These are phyloP conservation scores for Lepidium sativum DNA, from an alignment of 345 rosid genomes.

Conservation along the genomic window DNA sequence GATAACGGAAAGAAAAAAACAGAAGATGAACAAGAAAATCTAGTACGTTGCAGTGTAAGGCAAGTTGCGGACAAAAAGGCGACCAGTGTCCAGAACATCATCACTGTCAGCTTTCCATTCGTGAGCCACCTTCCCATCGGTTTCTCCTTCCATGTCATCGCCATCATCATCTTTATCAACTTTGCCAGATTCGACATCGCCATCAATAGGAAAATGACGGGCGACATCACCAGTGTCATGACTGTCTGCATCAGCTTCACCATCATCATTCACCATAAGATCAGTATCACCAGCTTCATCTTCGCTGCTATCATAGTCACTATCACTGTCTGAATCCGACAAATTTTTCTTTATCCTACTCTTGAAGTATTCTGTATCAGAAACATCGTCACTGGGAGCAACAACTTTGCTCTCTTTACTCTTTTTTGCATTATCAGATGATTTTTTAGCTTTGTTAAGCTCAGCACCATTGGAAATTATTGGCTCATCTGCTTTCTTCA, in stretches of 20 bases:
- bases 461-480: slow-evolving; percentile 17
- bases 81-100: slow-evolving; percentile 43
- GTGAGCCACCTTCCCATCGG: slow-evolving; percentile 24
- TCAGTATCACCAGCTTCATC: slow-evolving; percentile 10
- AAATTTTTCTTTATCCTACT: slow-evolving; percentile 72
- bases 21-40: neutral
- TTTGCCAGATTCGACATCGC: slow-evolving; percentile 4
- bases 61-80: slow-evolving; percentile 83
- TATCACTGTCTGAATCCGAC: slow-evolving; percentile 62
- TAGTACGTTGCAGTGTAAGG: slow-evolving; percentile 64
- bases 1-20: neutral
- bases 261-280: slow-evolving; percentile 14
- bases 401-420: slow-evolving; percentile 21
- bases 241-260: slow-evolving; percentile 9
- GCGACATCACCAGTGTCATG: slow-evolving; percentile 13
- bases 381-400: slow-evolving; percentile 42
- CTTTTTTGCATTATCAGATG: slow-evolving; percentile 24
- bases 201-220: slow-evolving; percentile 13
- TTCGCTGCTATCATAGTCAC: slow-evolving; percentile 14
- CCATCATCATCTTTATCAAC: neutral
- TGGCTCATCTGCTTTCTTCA: slow-evolving; percentile 24
- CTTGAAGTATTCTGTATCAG: slow-evolving; percentile 86
- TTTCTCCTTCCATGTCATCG: slow-evolving; percentile 20
- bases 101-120: slow-evolving; percentile 36
- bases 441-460: slow-evolving; percentile 7